Evolutionary conservation across 2,329 filamentous ascomycete species (phyloP).

Genomic region (Thielaviopsis punctulata): DNA sequence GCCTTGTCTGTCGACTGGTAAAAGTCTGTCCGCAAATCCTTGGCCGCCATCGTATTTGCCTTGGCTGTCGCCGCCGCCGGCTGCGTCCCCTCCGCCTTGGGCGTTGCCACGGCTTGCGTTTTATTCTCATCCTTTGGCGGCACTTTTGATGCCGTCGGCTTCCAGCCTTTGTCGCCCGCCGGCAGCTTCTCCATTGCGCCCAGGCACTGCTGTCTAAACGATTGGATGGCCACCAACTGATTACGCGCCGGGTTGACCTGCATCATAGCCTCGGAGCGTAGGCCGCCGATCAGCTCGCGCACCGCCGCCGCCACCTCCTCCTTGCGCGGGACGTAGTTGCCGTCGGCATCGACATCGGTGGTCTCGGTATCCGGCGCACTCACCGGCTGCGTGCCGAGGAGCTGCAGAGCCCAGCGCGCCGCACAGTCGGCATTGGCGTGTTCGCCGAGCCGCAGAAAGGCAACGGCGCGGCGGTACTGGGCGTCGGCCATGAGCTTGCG

Average conservation of each 20-base stretch:
- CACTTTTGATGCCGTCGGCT: conserved; percentile 21
- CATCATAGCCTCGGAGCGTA: conserved; percentile 10
- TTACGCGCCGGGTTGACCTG: conserved; percentile 16
- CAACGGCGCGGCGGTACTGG: conserved; percentile 63
- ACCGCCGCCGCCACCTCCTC: conserved; percentile 17
- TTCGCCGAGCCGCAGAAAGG: conserved; percentile 50
- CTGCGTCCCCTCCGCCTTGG: conserved; percentile 1
- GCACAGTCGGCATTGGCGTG: conserved; percentile 63
- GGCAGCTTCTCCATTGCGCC: conserved; percentile 27
- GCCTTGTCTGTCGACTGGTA: conserved; percentile 15
- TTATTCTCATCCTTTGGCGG: conserved; percentile 8
- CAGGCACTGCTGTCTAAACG: conserved; percentile 27
- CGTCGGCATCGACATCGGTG: conserved; percentile 23
- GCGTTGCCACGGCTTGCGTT: background rate
- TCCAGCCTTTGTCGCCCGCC: conserved; percentile 27
- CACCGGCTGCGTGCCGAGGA: conserved; percentile 20
- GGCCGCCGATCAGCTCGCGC: conserved; percentile 18
- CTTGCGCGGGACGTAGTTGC: conserved; percentile 28
- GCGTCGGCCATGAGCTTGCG: conserved; percentile 63
- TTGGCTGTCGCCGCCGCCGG: too few species aligned
- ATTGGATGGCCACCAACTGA: conserved; percentile 1
- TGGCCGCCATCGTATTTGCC: conserved; percentile 12
- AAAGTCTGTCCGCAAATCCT: conserved; percentile 15
- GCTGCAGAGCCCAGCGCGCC: conserved; percentile 38
- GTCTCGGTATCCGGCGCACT: conserved; percentile 6